These are phyloP conservation scores for Penicillium sp. DNA, from an alignment of 2,329 filamentous ascomycete species.

Conservation along the genomic window DNA sequence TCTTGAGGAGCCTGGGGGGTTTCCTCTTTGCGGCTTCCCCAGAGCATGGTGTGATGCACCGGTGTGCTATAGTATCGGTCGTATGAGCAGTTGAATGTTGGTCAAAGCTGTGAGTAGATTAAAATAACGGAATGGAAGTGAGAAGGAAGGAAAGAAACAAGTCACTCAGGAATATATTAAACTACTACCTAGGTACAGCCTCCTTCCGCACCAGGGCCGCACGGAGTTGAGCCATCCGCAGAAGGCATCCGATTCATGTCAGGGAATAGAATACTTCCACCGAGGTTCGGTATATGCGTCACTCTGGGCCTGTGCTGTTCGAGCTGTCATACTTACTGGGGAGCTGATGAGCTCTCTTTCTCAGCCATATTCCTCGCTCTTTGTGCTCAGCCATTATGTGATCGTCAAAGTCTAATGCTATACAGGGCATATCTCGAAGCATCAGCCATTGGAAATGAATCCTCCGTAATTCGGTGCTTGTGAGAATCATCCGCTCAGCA, in stretches of 20 bases:
- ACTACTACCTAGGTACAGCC: conserved; percentile 13
- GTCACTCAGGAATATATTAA: neutral
- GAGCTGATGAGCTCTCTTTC: neutral
- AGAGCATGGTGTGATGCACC: conserved; percentile 29
- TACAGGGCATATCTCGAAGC: neutral
- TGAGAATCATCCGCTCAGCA: conserved; percentile 11
- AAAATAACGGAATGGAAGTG: neutral
- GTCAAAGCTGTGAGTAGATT: neutral
- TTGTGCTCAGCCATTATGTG: neutral
- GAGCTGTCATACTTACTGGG: neutral
- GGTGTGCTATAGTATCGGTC: neutral
- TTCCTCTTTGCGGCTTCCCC: conserved; percentile 33
- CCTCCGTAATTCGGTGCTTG: neutral
- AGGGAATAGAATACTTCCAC: conserved; percentile 29
- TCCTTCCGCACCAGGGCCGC: neutral
- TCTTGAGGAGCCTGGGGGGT: conserved; percentile 29
- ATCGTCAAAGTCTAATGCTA: neutral
- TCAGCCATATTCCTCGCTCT: neutral
- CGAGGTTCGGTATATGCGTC: conserved; percentile 28
- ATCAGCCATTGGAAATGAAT: neutral
- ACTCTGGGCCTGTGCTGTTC: conserved; percentile 10
- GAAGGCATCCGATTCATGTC: conserved; percentile 6
- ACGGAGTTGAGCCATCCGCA: neutral
- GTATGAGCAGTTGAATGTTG: neutral
- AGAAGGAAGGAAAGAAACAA: neutral